Base-by-base conservation (phyloP, 208 protist species). In the Leptomonas pyrrhocoris region DNA sequence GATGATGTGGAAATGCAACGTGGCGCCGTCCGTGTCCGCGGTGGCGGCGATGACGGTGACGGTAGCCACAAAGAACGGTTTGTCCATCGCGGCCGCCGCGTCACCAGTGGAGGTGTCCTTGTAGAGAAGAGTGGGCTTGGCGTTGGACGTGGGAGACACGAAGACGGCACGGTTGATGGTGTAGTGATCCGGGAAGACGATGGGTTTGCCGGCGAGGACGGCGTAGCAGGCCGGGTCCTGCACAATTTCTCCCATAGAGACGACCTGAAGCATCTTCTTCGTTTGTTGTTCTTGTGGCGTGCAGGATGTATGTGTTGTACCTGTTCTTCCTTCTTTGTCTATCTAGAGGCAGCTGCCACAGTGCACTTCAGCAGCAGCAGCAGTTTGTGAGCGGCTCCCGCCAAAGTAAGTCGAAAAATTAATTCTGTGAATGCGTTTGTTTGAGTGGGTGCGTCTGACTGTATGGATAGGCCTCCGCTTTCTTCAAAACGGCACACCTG, bases 121-220 rank as follows among this genome's bases (percentile, higher is more conserved):
- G 68, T 66, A 66, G 38, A 53, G 38, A 12, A 73, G 59, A 2
- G 15, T 42, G 16, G 49, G 49, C 40, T 66, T 61, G 2, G 54
- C 21, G 8, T 31, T 21, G 42, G 43, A 38, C 34, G 18, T 6
- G 42, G 28, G 23, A 31, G 19, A 50, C 25, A 31, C 2, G 63
- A 92, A 91, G n/a, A 93, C 79, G 48, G 73, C 55, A 8, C 84
- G 80, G 55, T 92, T 75, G 25, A 95, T 54, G 16, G 58, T 73
- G 71, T 87, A 95, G 56, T 80, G 79, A 15, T 82, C 58, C 0
- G 90, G 81, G n/a, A 81, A 79, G 15, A 83, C 58, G 38, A 80
- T 49, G 1, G 76, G 50, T 60, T 81, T 81, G 19, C 77, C 80
- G 0, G 31, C 18, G 48, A 67, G 25, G 25, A 23, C 7, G 11